Evolutionary conservation across 2,329 filamentous ascomycete species (phyloP), one percentile per base, ranked within the genome.

Genomic region (Neonectria hederae): DNA sequence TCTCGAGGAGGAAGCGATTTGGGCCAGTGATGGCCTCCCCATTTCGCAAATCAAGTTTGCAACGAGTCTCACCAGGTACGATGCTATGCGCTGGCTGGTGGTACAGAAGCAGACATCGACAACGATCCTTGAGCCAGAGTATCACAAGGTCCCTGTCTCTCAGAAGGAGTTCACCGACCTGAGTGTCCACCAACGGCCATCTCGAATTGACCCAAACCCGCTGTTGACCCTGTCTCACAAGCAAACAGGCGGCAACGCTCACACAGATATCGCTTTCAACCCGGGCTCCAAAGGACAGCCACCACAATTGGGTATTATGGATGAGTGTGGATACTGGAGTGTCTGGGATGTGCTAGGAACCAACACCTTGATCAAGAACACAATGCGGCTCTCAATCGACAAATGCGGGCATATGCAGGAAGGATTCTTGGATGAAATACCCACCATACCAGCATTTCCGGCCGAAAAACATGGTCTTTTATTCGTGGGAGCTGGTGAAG

Each of bases 261-360:
- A 92, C 70, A 83, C 83, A 0, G 89, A 94, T 76, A 81, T 91
- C 3, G 78, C 86, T 0, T 92, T 94, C 74, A 90, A 89, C 66
- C 86, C 90, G 0, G 76, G 77, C 4, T 73, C 72, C 5, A 68
- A 64, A 19, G 74, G 79, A 62, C 67, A 86, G 79, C 75, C 86
- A 82, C 84, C 87, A 1, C 89, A 91, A 70, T 78, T 94, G 56
- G 89, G 84, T 17, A 81, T 93, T 26, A 81, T 94, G 19, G 90
- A 94, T 70, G 82, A 87, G 55, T 79, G 79, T 35, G 91, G 90
- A 1, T 82, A 80, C 62, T 94, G 91, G 92, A 88, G 82, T 46
- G 76, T 93, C 4, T 93, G 90, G 88, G 83, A 91, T 65, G 78
- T 91, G 24, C 68, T 71, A 13, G 80, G 79, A 58, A 80, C 73